A percentile compares a stretch with the other conserved stretches of the same genome.
phyloP scores from a whole-genome alignment of 179 eudicot species.

The Spinacia oleracea region DNA sequence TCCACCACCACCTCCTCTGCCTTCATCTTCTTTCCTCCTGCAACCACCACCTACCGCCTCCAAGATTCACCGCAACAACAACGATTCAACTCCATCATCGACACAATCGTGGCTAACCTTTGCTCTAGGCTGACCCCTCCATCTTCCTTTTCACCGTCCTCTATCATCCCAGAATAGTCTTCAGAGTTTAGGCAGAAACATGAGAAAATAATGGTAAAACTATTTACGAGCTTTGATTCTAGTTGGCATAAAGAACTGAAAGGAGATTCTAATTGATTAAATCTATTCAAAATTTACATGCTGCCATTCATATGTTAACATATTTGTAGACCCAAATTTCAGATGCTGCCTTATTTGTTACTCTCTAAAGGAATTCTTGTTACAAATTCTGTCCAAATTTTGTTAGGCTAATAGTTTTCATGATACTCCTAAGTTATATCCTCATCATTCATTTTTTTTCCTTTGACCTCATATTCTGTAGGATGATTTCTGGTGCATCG shows the following conservation, averaged over 20 bases:
- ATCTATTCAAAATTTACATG: not conserved
- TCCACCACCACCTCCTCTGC: too few species aligned
- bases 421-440: not conserved
- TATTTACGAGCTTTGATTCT: not conserved
- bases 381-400: not conserved
- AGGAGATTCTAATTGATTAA: not conserved
- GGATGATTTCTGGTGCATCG: constrained; percentile 51
- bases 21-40: too few species aligned
- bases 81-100: too few species aligned
- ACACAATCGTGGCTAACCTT: too few species aligned
- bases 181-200: not conserved
- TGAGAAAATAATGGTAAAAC: not conserved
- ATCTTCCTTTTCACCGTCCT: too few species aligned
- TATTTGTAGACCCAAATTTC: not conserved
- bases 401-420: not conserved
- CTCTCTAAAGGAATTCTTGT: not conserved
- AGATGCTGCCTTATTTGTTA: not conserved
- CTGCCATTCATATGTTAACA: not conserved
- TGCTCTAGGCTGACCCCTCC: too few species aligned
- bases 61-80: too few species aligned
- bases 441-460: not conserved
- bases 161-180: too few species aligned
- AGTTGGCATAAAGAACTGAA: not conserved
- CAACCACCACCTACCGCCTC: too few species aligned
- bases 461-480: constrained; percentile 1